Base-by-base conservation (phyloP, 345 rosid genomes). In the Eucalyptus cloeziana region DNA sequence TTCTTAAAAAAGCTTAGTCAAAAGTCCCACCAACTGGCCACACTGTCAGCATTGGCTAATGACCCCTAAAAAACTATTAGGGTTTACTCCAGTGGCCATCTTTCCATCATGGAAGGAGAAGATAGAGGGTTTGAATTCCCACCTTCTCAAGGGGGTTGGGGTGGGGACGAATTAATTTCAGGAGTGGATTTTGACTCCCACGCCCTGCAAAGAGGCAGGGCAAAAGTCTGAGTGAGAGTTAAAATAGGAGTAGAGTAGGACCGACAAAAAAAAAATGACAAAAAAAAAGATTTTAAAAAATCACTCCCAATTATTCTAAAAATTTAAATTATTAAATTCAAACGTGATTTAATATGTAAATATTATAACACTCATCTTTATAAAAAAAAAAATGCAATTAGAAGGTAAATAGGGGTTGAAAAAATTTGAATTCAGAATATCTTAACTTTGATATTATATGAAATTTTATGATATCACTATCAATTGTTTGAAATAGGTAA, bases 331-430 rank as follows among this genome's bases (percentile, higher is more conserved):
- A 10, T 3, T 1, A 37, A 1, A 37, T 37, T 6, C 12, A 19
- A 3, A 24, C 8, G 15, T 37, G 2, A 10, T 71, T 33, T 15
- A 31, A 15, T 31, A 67, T 8, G 31, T 7, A n/a, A 31, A 67
- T 31, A 67, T n/a, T n/a, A 7, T 15, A 67, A 71, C 10, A 33
- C 5, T 3, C 44, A 16, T 21, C 4, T 71, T 5, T 4, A 19
- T 10, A 4, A 30, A n/a, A 3, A 2, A 69, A 17, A 69, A 16
- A 16, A 4, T 17, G 2, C 2, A 21, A 71, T 6, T 6, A 1
- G 0, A 21, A 22, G 25, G 6, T 19, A 71, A 71, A 71, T 10
- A 71, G 1, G 0, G 2, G 3, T 11, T 1, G 24, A 19, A 5
- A 9, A 37, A 37, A 19, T 10, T 17, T 10, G 27, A 71, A 19